phyloP scores from a whole-genome alignment of 805 yeast species.

The Wickerhamomyces alni region DNA sequence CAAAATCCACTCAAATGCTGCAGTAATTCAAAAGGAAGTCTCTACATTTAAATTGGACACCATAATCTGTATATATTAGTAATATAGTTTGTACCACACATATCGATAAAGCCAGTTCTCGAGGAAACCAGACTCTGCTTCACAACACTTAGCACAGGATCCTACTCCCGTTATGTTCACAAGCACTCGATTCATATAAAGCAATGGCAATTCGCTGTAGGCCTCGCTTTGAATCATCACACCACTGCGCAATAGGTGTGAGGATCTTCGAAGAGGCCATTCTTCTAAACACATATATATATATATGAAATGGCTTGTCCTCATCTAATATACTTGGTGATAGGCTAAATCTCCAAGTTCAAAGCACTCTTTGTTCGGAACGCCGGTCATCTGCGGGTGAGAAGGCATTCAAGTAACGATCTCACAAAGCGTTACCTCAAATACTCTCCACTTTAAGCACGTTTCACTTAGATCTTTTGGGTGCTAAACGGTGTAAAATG shows the following conservation, averaged over 20 bases:
- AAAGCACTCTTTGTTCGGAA: background rate
- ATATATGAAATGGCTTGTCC: constrained; percentile 1
- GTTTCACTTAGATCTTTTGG: no score
- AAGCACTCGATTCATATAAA: constrained; percentile 5
- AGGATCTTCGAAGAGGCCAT: constrained; percentile 43
- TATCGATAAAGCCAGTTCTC: background rate
- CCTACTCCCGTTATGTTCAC: constrained; percentile 17
- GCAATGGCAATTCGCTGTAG: constrained; percentile 21
- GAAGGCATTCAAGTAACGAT: no score
- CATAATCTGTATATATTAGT: no score
- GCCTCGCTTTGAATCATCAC: constrained; percentile 43
- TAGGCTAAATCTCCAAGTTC: background rate
- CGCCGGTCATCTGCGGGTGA: background rate
- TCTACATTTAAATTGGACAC: no score
- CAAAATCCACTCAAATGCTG: no score
- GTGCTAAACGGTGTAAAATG: no score
- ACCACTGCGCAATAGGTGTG: constrained; percentile 31
- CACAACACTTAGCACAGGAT: constrained; percentile 12
- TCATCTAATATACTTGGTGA: no score
- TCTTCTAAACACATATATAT: background rate
- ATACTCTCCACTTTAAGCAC: no score
- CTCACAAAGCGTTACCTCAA: no score
- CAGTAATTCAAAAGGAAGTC: no score
- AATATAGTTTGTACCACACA: constrained; percentile 7
- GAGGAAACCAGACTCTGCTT: constrained; percentile 5